Percentiles rank a stretch among this genome's conserved stretches.
These are phyloP conservation scores for Ophiostoma montium DNA, from an alignment of 2,329 filamentous ascomycete genomes.

Conservation along the genomic window DNA sequence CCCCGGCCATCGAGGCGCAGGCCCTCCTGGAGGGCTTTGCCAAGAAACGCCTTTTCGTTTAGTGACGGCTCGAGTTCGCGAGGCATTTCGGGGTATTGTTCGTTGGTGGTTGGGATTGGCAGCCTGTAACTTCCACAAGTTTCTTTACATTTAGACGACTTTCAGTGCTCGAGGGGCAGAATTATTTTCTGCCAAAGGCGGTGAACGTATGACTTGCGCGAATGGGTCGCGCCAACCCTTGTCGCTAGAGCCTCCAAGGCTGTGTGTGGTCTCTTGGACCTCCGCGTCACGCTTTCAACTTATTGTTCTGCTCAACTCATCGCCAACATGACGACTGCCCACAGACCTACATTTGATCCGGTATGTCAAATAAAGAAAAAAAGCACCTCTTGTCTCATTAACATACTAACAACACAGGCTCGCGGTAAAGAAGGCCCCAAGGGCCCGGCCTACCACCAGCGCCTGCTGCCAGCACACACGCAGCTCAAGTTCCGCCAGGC, in stretches of 20 bases:
- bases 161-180: constrained; percentile 1
- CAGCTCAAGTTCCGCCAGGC: constrained; percentile 56
- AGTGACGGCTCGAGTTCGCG: constrained; percentile 82
- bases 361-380: no score
- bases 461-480: constrained; percentile 85
- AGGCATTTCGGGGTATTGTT: constrained; percentile 49
- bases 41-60: constrained; percentile 76
- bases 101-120: no score
- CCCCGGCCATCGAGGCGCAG: constrained; percentile 72
- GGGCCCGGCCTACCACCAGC: constrained; percentile 90
- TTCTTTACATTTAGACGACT: no score
- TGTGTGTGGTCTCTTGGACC: neutral
- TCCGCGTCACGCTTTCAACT: neutral
- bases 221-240: neutral
- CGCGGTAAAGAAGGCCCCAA: constrained; percentile 88
- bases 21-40: constrained; percentile 66
- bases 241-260: neutral
- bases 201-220: constrained; percentile 10
- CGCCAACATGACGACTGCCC: constrained; percentile 50
- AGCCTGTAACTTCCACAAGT: no score
- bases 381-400: neutral
- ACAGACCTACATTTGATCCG: constrained; percentile 91
- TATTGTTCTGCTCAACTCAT: neutral
- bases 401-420: constrained; percentile 38
- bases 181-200: constrained; percentile 16